phyloP scores from a whole-genome alignment of 2,329 filamentous ascomycete genomes.

The Thelonectria rubi region DNA sequence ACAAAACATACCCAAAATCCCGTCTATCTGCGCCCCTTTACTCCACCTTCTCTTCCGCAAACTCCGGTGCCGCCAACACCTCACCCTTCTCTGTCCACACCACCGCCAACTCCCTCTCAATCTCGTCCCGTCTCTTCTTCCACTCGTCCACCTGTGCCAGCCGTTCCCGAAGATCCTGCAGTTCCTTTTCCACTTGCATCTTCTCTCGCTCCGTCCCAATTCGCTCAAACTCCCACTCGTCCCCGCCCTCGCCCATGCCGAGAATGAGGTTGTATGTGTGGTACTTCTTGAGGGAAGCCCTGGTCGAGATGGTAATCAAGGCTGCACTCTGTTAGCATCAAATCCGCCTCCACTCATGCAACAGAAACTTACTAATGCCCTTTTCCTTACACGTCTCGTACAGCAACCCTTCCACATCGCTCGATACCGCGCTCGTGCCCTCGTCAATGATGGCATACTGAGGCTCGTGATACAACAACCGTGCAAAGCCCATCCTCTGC shows the following conservation, averaged over 20 bases:
- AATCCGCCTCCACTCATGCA: not conserved
- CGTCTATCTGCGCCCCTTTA: conserved; percentile 7
- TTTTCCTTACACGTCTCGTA: conserved; percentile 94
- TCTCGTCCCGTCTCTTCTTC: conserved; percentile 80
- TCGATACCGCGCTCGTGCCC: conserved; percentile 92
- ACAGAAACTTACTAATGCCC: conserved; percentile 79
- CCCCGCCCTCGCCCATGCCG: conserved; percentile 80
- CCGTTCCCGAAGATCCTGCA: conserved; percentile 82
- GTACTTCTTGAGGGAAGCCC: conserved; percentile 93
- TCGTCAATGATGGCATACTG: conserved; percentile 95
- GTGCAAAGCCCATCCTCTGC: conserved; percentile 90
- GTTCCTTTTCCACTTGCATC: conserved; percentile 89
- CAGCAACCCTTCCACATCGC: conserved; percentile 90
- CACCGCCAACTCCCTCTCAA: conserved; percentile 80
- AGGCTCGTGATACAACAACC: conserved; percentile 93
- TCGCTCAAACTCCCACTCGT: conserved; percentile 90
- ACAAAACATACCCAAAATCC: conserved; percentile 7
- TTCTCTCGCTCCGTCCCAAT: conserved; percentile 96
- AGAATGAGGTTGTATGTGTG: conserved; percentile 91
- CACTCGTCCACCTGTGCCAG: conserved; percentile 84
- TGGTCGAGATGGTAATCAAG: conserved; percentile 93
- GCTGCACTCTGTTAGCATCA: conserved; percentile 58
- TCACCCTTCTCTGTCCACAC: conserved; percentile 67
- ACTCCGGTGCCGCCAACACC: conserved; percentile 58
- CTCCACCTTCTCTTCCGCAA: conserved; percentile 37